Conservation (phyloP, 2,329 filamentous ascomycete genomes). For the Beauveria sp. region DNA sequence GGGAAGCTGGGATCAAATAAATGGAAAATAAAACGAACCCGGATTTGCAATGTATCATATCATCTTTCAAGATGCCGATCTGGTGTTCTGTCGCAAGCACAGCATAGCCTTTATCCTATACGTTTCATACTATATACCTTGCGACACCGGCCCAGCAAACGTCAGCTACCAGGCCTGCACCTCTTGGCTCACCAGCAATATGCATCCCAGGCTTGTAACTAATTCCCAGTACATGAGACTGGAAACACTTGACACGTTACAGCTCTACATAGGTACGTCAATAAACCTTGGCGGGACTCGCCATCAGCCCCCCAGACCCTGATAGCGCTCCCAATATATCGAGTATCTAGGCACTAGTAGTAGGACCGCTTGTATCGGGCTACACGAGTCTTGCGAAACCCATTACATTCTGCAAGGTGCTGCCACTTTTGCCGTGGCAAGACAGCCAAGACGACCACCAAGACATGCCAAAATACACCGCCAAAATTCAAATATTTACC, state of each 20-base stretch:
- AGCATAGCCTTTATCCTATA: no score
- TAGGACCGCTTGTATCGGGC: background rate
- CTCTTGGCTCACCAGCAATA: background rate
- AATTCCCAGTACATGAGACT: background rate
- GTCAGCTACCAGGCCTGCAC: background rate
- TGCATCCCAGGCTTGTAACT: background rate
- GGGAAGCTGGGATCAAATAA: no score
- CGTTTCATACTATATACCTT: no score
- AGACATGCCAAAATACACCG: background rate
- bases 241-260: background rate
- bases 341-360: no score
- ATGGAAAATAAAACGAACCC: no score
- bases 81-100: no score
- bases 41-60: no score
- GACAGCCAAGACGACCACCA: conserved; percentile 3
- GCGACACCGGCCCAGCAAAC: background rate
- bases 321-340: background rate
- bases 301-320: background rate
- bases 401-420: background rate
- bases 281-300: background rate
- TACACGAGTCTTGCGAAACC: background rate
- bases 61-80: no score
- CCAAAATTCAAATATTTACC: background rate
- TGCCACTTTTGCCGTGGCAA: background rate
- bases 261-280: background rate